Base-by-base conservation (phyloP, 2,329 filamentous ascomycete genomes). In the Knoxdaviesia proteae region DNA sequence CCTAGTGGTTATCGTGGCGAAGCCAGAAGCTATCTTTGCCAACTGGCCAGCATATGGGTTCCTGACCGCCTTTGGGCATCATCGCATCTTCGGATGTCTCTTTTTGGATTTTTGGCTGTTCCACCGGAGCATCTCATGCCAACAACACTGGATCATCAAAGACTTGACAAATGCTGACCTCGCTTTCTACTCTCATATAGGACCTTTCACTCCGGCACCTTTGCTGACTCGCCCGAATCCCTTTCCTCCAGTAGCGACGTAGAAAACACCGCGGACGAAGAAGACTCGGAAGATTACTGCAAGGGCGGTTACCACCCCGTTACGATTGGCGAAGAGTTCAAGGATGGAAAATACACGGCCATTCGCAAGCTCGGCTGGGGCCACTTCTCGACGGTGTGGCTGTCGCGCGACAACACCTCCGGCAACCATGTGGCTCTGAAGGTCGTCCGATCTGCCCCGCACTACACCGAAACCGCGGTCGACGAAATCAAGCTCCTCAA, bases 401-500 rank as follows among this genome's bases (percentile, higher is more conserved):
- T 80, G 39, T 79, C 75, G 48, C 64, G 81, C 59, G 88, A 96
- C 64, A 94, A 92, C 54, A 74, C 69, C 46, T 87, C 77, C 46
- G 78, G 79, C 56, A 94, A 92, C 64, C 90, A 98, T 60, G 90
- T 98, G 54, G 90, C 90, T 44, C 72, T 98, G 53, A 98, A 98
- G 64, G 88, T 98, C 47, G 90, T 98, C 48, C 84, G 90, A 52
- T 96, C 88, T 34, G 90, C 90, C 45, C 87, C 88, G 47, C 90
- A 98, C 67, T 98, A 98, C 63, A 96, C 90, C 51, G 90, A 98
- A 65, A 98, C 90, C 45, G 90, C 90, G 52, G 80, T 96, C 64
- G 90, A 98, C 61, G 90, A 98, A 65, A 96, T 98, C 65, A 96
- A 96, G 64, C 69, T 98, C 41, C 78, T 98, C 52, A 93, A 94